phyloP scores from a whole-genome alignment of 1,139 yeast genomes.

The Magnusiomyces starmeri region DNA sequence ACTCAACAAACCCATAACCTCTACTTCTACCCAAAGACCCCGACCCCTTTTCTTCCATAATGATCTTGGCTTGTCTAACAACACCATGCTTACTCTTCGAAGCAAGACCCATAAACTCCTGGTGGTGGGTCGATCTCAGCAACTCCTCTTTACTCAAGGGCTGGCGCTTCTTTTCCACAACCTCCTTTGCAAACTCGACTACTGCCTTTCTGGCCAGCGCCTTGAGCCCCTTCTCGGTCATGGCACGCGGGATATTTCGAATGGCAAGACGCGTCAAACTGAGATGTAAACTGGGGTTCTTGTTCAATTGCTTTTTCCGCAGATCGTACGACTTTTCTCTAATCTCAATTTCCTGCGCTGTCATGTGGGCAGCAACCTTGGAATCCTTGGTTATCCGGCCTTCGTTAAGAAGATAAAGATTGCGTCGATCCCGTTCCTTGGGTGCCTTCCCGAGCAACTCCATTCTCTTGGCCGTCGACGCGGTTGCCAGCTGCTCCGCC shows the following conservation, averaged over 20 bases:
- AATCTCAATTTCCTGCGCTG: conserved; percentile 71
- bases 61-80: conserved; percentile 86
- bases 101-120: conserved; percentile 45
- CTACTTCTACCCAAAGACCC: conserved; percentile 87
- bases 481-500: conserved; percentile 70
- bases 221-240: conserved; percentile 81
- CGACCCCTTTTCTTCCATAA: conserved; percentile 83
- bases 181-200: conserved; percentile 93
- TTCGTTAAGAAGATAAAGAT: conserved; percentile 79
- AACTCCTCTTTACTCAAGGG: conserved; percentile 87
- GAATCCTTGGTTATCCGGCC: conserved; percentile 84
- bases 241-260: conserved; percentile 86
- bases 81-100: conserved; percentile 75
- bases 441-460: conserved; percentile 76
- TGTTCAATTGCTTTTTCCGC: conserved; percentile 83
- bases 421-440: conserved; percentile 74
- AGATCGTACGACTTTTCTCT: conserved; percentile 82
- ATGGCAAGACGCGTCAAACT: conserved; percentile 91
- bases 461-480: conserved; percentile 64
- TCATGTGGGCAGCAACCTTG: conserved; percentile 61
- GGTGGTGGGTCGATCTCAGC: conserved; percentile 64
- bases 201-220: conserved; percentile 92
- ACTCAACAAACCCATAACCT: conserved; percentile 95
- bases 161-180: conserved; percentile 64
- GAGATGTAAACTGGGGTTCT: conserved; percentile 83